Evolutionary conservation across 495 filamentous ascomycete genomes (phyloP).

Genomic region (Penicillium riverlandense): DNA sequence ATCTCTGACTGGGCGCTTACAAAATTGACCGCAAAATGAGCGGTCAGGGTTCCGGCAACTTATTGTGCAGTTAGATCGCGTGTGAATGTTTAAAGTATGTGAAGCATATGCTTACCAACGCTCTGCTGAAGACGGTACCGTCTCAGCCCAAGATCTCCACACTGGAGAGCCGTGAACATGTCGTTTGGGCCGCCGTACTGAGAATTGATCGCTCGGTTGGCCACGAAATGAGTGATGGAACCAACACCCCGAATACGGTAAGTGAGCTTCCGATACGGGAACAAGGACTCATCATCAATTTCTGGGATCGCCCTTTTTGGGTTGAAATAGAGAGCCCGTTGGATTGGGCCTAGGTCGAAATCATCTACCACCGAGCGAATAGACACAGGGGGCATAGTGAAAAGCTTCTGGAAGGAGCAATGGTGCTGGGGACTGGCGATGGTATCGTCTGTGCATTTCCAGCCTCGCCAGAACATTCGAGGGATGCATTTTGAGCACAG

Average conservation of each 20-base stretch:
- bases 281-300: slow-evolving; percentile 9
- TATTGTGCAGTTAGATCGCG: background rate
- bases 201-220: slow-evolving; percentile 43
- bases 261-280: slow-evolving; percentile 18
- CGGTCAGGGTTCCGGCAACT: slow-evolving; percentile 46
- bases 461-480: slow-evolving; percentile 54
- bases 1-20: slow-evolving; percentile 35
- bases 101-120: slow-evolving; percentile 21
- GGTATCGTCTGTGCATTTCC: slow-evolving; percentile 45
- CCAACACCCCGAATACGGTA: slow-evolving; percentile 42
- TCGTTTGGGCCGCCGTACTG: slow-evolving; percentile 51
- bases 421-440: background rate
- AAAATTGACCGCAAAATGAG: slow-evolving; percentile 67
- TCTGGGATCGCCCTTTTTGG: slow-evolving; percentile 6
- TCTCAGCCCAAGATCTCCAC: slow-evolving; percentile 47
- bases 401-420: slow-evolving; percentile 16
- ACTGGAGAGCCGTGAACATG: slow-evolving; percentile 57
- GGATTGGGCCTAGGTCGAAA: slow-evolving; percentile 18
- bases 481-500: slow-evolving; percentile 58
- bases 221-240: slow-evolving; percentile 54
- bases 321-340: slow-evolving; percentile 14
- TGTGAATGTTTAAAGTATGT: background rate
- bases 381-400: slow-evolving; percentile 16
- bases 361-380: slow-evolving; percentile 27
- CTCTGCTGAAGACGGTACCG: slow-evolving; percentile 41